phyloP scores from a whole-genome alignment of 805 yeast genomes.

The Henningerozyma blattae region DNA sequence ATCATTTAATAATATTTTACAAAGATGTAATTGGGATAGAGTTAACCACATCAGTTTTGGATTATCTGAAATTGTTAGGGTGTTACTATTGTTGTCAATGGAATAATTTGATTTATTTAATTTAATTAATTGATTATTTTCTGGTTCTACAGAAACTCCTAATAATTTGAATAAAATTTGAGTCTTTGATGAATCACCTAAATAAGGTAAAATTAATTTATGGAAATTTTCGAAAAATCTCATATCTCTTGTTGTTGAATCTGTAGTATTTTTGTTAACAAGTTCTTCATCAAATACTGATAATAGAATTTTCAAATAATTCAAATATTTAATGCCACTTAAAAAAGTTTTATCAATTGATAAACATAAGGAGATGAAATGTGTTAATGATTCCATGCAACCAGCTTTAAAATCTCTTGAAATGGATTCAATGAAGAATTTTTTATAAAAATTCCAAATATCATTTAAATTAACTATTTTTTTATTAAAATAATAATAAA shows the following conservation, averaged over 20 bases:
- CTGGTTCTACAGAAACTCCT: slow-evolving; percentile 1
- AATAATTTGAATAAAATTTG: slow-evolving; percentile 19
- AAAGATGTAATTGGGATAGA: slow-evolving; percentile 13
- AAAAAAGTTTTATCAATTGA: slow-evolving; percentile 19
- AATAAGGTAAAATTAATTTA: slow-evolving; percentile 9
- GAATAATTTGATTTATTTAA: too few species aligned
- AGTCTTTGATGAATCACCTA: slow-evolving; percentile 26
- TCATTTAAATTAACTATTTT: slow-evolving; percentile 11
- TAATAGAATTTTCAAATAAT: slow-evolving; percentile 14
- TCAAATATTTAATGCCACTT: slow-evolving; percentile 15
- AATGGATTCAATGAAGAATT: slow-evolving; percentile 8
- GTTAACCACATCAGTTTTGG: slow-evolving; percentile 11
- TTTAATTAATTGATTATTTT: too few species aligned
- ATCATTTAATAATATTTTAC: slow-evolving; percentile 9
- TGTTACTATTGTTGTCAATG: slow-evolving; percentile 1
- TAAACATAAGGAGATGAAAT: slow-evolving; percentile 22
- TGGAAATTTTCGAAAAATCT: slow-evolving; percentile 17
- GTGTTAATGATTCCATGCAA: slow-evolving; percentile 27
- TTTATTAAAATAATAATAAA: slow-evolving; percentile 13
- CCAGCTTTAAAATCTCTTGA: slow-evolving; percentile 22
- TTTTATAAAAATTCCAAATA: slow-evolving; percentile 13
- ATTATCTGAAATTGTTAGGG: not conserved
- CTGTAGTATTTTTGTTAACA: slow-evolving; percentile 7
- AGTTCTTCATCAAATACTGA: slow-evolving; percentile 20
- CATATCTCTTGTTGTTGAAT: slow-evolving; percentile 13